Conservation (phyloP, 78 protist species). For the Dictyostelium capitatum region DNA sequence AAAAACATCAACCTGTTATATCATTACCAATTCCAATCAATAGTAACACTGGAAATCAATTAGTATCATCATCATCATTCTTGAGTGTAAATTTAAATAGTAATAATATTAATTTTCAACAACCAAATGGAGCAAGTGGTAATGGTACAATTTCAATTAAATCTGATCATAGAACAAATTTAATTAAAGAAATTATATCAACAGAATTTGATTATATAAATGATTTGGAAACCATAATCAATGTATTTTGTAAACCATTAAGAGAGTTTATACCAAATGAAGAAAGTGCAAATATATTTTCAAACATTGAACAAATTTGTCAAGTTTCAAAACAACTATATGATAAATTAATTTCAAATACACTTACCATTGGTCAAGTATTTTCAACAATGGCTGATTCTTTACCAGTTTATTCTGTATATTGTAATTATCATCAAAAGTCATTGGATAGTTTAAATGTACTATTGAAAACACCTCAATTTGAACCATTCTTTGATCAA, state of each 20-base stretch:
- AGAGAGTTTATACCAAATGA: constrained; percentile 49
- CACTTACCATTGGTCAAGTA: constrained; percentile 64
- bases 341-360: constrained; percentile 14
- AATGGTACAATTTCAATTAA: not conserved
- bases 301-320: constrained; percentile 59
- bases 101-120: not conserved
- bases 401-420: constrained; percentile 55
- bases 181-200: constrained; percentile 67
- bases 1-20: constrained; percentile 1
- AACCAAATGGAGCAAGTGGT: not conserved
- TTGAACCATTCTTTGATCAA: constrained; percentile 36
- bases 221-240: constrained; percentile 54
- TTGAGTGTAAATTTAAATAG: not conserved
- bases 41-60: not conserved
- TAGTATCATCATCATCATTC: not conserved
- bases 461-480: constrained; percentile 30
- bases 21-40: constrained; percentile 11
- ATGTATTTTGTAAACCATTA: constrained; percentile 60
- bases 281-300: constrained; percentile 64
- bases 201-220: constrained; percentile 62
- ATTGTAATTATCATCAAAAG: constrained; percentile 79
- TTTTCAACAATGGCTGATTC: constrained; percentile 55
- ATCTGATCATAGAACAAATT: constrained; percentile 33
- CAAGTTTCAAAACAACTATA: constrained; percentile 45
- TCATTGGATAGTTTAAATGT: constrained; percentile 52